Evolutionary conservation across 305 asterid genomes (phyloP).

Genomic region (Solanum aculeatissimum): DNA sequence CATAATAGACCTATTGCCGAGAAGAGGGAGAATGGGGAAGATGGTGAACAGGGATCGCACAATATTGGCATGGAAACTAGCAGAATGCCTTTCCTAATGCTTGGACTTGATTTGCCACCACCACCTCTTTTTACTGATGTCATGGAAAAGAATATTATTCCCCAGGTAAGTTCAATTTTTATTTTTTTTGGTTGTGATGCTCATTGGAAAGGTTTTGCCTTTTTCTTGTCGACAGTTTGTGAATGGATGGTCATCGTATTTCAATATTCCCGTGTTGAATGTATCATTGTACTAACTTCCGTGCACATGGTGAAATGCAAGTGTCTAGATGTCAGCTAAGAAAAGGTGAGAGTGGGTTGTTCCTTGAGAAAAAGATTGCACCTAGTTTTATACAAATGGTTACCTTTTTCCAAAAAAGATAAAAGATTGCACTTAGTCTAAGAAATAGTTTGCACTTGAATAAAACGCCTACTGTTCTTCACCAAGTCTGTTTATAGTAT

Average conservation of each 20-base stretch:
- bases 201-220: background rate
- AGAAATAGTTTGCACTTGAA: background rate
- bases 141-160: constrained; percentile 92
- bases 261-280: background rate
- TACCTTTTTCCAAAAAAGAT: background rate
- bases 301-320: background rate
- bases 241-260: background rate
- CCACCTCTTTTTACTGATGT: constrained; percentile 90
- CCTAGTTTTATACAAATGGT: background rate
- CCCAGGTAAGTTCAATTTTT: constrained; percentile 67
- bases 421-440: background rate
- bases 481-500: background rate
- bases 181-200: background rate
- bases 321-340: background rate
- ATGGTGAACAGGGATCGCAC: constrained; percentile 25
- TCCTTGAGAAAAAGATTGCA: background rate
- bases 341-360: background rate
- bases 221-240: background rate
- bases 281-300: background rate
- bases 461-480: background rate
- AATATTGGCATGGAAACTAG: constrained; percentile 40
- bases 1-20: constrained; percentile 33
- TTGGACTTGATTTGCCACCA: constrained; percentile 94
- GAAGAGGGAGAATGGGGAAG: constrained; percentile 32
- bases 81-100: constrained; percentile 89